A percentile compares a stretch with the other conserved stretches of the same genome.
phyloP scores from a whole-genome alignment of 2,329 filamentous ascomycete species.

The Aspergillus persii region DNA sequence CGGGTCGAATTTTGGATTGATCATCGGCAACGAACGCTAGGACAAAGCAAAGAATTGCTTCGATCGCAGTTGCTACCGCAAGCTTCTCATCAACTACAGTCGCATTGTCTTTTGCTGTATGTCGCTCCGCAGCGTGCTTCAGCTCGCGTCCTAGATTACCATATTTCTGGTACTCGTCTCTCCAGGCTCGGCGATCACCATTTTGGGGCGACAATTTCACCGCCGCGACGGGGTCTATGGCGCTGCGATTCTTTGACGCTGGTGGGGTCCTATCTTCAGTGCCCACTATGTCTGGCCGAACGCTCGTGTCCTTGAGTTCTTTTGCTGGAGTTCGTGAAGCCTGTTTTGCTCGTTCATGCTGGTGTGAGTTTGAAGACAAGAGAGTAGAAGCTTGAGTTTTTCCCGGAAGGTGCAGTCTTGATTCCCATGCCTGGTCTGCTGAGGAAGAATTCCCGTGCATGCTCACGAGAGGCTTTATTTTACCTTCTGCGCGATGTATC shows the following conservation, averaged over 20 bases:
- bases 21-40: conserved; percentile 47
- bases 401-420: conserved; percentile 28
- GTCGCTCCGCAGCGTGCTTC: conserved; percentile 45
- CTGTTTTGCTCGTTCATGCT: conserved; percentile 24
- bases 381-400: conserved; percentile 38
- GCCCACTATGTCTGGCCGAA: conserved; percentile 41
- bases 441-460: conserved; percentile 26
- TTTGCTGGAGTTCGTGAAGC: conserved; percentile 44
- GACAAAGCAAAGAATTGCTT: conserved; percentile 49
- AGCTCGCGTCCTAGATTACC: conserved; percentile 44
- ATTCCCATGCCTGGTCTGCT: conserved; percentile 36
- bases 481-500: conserved; percentile 13
- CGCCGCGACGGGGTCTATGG: conserved; percentile 23
- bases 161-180: conserved; percentile 43
- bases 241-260: conserved; percentile 25
- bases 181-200: conserved; percentile 42
- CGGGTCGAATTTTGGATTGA: conserved; percentile 34
- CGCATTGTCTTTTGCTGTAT: conserved; percentile 30
- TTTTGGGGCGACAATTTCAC: conserved; percentile 32
- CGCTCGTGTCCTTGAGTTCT: conserved; percentile 35
- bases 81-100: conserved; percentile 35
- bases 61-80: conserved; percentile 41
- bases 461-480: conserved; percentile 20
- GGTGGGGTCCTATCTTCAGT: conserved; percentile 40
- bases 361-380: conserved; percentile 29